Evolutionary conservation across 805 yeast species (phyloP).

Genomic region (Lipomyces yamadae): DNA sequence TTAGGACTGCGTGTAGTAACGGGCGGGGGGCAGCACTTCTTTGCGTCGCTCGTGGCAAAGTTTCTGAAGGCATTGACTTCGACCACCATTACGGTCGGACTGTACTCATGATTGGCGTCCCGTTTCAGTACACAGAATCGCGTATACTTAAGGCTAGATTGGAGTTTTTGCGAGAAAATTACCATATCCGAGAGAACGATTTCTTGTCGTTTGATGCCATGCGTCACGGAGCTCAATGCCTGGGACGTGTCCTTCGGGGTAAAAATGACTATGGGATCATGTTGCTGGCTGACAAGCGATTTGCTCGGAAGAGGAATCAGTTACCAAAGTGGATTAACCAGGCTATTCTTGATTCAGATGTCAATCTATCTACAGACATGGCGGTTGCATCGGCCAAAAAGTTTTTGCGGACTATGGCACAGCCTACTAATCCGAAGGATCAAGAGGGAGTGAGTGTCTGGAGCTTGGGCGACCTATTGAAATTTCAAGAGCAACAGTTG

Average conservation of each 20-base stretch:
- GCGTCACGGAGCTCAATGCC: slow-evolving; percentile 99
- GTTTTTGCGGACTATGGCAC: slow-evolving; percentile 90
- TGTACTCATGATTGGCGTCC: slow-evolving; percentile 97
- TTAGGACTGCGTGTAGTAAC: slow-evolving; percentile 93
- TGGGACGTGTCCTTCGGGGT: slow-evolving; percentile 96
- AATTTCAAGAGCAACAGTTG: slow-evolving; percentile 59
- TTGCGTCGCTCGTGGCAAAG: slow-evolving; percentile 98
- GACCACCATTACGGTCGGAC: slow-evolving; percentile 98
- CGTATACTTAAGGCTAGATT: slow-evolving; percentile 92
- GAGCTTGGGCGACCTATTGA: slow-evolving; percentile 71
- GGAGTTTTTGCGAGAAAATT: slow-evolving; percentile 91
- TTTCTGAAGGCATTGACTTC: slow-evolving; percentile 98
- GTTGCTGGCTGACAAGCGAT: slow-evolving; percentile 96
- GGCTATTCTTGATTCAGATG: slow-evolving; percentile 87
- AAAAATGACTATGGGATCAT: slow-evolving; percentile 98
- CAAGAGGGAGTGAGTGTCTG: slow-evolving; percentile 95
- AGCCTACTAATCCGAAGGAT: slow-evolving; percentile 85
- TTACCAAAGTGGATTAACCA: slow-evolving; percentile 97
- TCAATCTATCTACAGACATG: slow-evolving; percentile 94
- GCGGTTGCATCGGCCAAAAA: slow-evolving; percentile 93
- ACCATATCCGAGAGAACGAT: slow-evolving; percentile 90
- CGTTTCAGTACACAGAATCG: slow-evolving; percentile 98
- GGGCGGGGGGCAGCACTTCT: slow-evolving; percentile 96
- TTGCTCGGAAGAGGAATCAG: slow-evolving; percentile 71
- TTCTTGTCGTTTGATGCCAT: slow-evolving; percentile 97